Conservation (phyloP, 1,139 yeast genomes). For the Nematodospora anomalae region DNA sequence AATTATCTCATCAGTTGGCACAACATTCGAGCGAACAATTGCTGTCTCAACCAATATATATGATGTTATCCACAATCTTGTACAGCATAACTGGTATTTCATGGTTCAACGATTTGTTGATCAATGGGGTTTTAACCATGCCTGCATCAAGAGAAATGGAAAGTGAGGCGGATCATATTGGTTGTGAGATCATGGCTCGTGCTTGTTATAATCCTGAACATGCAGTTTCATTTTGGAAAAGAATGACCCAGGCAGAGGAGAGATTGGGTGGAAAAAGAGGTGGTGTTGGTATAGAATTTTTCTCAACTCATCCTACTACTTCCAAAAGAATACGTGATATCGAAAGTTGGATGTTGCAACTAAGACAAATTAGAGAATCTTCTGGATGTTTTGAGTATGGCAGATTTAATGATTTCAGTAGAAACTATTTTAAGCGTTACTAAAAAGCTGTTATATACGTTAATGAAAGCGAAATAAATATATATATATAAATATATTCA, state of each 20-base stretch:
- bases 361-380: conserved; percentile 44
- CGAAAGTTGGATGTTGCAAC: conserved; percentile 69
- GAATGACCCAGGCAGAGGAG: conserved; percentile 69
- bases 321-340: conserved; percentile 68
- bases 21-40: conserved; percentile 86
- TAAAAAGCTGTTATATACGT: conserved; percentile 1
- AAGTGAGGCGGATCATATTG: conserved; percentile 93
- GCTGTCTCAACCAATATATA: conserved; percentile 61
- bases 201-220: conserved; percentile 82
- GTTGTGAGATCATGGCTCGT: conserved; percentile 84
- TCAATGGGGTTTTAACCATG: conserved; percentile 62
- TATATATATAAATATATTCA: no score
- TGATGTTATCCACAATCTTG: conserved; percentile 49
- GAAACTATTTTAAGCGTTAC: conserved; percentile 20
- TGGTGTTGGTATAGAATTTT: conserved; percentile 48
- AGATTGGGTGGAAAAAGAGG: conserved; percentile 17
- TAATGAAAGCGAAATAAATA: conserved; percentile 1
- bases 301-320: conserved; percentile 92
- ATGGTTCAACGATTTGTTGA: conserved; percentile 52
- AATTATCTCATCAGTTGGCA: conserved; percentile 89
- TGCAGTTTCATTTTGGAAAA: conserved; percentile 75
- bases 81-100: conserved; percentile 34
- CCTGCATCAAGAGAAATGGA: conserved; percentile 94
- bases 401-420: conserved; percentile 19
- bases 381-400: conserved; percentile 29